These are phyloP conservation scores for Candida freyschussii DNA, from an alignment of 1,139 yeast genomes.

Conservation along the genomic window DNA sequence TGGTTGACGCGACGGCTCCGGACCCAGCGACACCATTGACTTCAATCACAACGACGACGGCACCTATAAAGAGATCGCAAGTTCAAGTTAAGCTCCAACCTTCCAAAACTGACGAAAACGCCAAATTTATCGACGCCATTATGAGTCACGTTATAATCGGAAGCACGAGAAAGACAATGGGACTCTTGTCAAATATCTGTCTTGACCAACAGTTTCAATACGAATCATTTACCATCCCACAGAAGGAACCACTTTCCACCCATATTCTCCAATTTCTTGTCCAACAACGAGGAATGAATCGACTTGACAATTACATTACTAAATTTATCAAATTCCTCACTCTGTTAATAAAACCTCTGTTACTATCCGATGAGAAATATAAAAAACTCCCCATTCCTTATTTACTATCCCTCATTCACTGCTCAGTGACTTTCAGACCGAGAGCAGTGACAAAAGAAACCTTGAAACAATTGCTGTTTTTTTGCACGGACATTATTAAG, in stretches of 20 bases:
- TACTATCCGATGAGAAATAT: constrained; percentile 4
- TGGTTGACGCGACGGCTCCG: constrained; percentile 1
- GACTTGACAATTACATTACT: constrained; percentile 19
- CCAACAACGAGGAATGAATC: constrained; percentile 7
- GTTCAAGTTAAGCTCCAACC: constrained; percentile 4
- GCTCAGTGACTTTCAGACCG: constrained; percentile 19
- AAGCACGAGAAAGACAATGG: constrained; percentile 42
- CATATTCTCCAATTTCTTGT: constrained; percentile 12
- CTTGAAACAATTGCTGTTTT: constrained; percentile 1
- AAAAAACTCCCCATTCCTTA: constrained; percentile 20
- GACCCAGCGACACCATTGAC: constrained; percentile 9
- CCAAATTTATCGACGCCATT: constrained; percentile 35
- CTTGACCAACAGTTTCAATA: constrained; percentile 33
- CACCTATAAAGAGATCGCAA: constrained; percentile 2
- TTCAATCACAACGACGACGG: constrained; percentile 1
- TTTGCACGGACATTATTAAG: constrained; percentile 2
- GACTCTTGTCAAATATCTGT: constrained; percentile 44
- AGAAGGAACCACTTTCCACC: constrained; percentile 29
- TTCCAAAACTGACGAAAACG: constrained; percentile 32
- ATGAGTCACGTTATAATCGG: constrained; percentile 44
- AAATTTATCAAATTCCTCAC: constrained; percentile 6
- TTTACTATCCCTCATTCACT: constrained; percentile 19
- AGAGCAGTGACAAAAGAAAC: constrained; percentile 16
- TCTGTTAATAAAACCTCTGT: constrained; percentile 3
- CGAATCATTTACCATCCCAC: constrained; percentile 31